These are phyloP conservation scores for Caloboletus inedulis DNA, from an alignment of 1,284 basidiomycete genomes.

Conservation along the genomic window DNA sequence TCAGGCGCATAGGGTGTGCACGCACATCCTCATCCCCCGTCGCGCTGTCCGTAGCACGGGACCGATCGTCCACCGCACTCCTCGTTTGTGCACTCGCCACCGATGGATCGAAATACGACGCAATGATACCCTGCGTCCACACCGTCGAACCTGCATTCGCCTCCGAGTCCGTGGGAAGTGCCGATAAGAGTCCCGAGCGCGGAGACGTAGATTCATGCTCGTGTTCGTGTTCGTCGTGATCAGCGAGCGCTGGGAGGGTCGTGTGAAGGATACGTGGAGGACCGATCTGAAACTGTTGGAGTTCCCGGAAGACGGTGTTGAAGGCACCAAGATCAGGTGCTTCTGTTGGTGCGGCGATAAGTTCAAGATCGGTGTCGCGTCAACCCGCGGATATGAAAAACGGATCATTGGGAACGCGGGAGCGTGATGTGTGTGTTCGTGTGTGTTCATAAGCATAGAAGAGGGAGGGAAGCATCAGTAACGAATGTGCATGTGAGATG, in stretches of 20 bases:
- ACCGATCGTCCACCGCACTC: slow-evolving; percentile 31
- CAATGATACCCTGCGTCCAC: slow-evolving; percentile 62
- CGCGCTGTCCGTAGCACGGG: slow-evolving; percentile 21
- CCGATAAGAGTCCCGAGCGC: slow-evolving; percentile 17
- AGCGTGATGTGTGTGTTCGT: background rate
- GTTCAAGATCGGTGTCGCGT: slow-evolving; percentile 4
- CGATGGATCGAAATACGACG: slow-evolving; percentile 40
- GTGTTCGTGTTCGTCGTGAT: slow-evolving; percentile 22
- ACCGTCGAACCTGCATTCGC: slow-evolving; percentile 54
- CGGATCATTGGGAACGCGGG: background rate
- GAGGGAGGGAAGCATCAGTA: slow-evolving; percentile 4
- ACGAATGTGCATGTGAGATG: background rate
- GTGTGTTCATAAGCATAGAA: background rate
- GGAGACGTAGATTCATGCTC: slow-evolving; percentile 34
- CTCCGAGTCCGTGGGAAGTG: slow-evolving; percentile 38
- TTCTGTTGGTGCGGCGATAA: slow-evolving; percentile 37
- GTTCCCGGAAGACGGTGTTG: slow-evolving; percentile 64
- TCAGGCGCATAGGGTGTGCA: background rate
- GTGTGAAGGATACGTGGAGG: slow-evolving; percentile 31
- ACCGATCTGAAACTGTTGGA: slow-evolving; percentile 52
- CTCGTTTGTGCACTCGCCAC: slow-evolving; percentile 28
- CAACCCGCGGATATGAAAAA: background rate
- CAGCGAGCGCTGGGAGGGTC: slow-evolving; percentile 7
- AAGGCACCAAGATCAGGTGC: slow-evolving; percentile 76
- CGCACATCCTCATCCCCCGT: slow-evolving; percentile 13